Conservation (phyloP, 371 early-diverging fungal species). For the Chytridium lagenaria region DNA sequence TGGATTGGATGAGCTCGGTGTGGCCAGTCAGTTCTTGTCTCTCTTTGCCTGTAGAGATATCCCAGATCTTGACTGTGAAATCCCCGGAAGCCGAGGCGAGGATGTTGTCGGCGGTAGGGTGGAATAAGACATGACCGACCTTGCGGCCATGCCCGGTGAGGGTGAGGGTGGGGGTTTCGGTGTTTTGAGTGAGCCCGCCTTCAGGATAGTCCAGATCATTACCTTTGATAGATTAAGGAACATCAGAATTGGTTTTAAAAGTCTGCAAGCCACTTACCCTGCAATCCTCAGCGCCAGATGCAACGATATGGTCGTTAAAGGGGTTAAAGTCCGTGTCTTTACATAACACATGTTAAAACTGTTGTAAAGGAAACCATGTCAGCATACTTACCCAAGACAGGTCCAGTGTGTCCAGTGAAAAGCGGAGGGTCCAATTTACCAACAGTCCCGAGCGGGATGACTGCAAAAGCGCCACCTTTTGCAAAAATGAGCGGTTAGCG, state of each 20-base stretch:
- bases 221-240: conserved; percentile 43
- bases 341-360: not conserved
- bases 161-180: conserved; percentile 68
- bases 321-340: conserved; percentile 98
- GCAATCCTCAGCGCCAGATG: conserved; percentile 91
- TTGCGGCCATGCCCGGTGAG: conserved; percentile 56
- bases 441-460: conserved; percentile 78
- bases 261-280: conserved; percentile 58
- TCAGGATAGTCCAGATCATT: conserved; percentile 94
- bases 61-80: conserved; percentile 82
- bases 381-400: conserved; percentile 62
- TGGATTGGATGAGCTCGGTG: conserved; percentile 88
- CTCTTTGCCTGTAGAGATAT: conserved; percentile 91
- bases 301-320: conserved; percentile 83
- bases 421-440: conserved; percentile 91
- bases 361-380: not conserved
- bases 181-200: conserved; percentile 59
- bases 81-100: conserved; percentile 91
- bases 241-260: not conserved
- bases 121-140: conserved; percentile 96
- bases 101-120: conserved; percentile 94
- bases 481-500: not conserved
- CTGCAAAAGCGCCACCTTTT: conserved; percentile 91
- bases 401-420: conserved; percentile 89
- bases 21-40: conserved; percentile 89